A percentile compares a stretch with the other conserved stretches of the same genome.
phyloP scores from a whole-genome alignment of 352 stramenopile genomes.

The Pythium aquatile region DNA sequence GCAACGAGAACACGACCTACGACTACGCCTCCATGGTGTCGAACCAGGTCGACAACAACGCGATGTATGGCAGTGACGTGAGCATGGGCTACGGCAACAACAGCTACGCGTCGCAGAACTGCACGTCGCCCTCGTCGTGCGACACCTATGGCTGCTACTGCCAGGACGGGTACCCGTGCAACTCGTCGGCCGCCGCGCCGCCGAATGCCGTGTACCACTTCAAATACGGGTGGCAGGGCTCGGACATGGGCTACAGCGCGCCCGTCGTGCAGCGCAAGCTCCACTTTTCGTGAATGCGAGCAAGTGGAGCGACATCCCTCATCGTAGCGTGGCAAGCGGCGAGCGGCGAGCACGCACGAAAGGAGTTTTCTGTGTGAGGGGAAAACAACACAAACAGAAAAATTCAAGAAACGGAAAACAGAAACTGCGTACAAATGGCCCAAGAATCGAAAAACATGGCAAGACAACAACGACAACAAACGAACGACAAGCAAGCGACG shows the following conservation, averaged over 20 bases:
- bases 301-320: not conserved
- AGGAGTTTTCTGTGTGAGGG: not conserved
- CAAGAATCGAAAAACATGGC: constrained; percentile 21
- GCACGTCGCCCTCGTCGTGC: constrained; percentile 55
- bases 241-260: constrained; percentile 37
- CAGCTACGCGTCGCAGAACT: constrained; percentile 40
- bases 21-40: constrained; percentile 27
- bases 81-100: constrained; percentile 25
- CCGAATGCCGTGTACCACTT: constrained; percentile 66
- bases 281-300: constrained; percentile 27
- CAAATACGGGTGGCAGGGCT: constrained; percentile 80
- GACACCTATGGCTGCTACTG: constrained; percentile 68
- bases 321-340: constrained; percentile 3
- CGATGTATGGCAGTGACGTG: constrained; percentile 29
- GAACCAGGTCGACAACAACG: constrained; percentile 23
- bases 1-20: constrained; percentile 45
- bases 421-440: constrained; percentile 7
- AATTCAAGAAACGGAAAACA: constrained; percentile 27
- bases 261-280: constrained; percentile 28
- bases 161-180: constrained; percentile 45
- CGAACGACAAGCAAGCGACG: not conserved
- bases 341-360: constrained; percentile 3
- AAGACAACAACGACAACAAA: constrained; percentile 6
- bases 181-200: constrained; percentile 30
- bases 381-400: constrained; percentile 9